Conservation (phyloP, 768 basidiomycete species). For the Paxillus ammoniavirescens region DNA sequence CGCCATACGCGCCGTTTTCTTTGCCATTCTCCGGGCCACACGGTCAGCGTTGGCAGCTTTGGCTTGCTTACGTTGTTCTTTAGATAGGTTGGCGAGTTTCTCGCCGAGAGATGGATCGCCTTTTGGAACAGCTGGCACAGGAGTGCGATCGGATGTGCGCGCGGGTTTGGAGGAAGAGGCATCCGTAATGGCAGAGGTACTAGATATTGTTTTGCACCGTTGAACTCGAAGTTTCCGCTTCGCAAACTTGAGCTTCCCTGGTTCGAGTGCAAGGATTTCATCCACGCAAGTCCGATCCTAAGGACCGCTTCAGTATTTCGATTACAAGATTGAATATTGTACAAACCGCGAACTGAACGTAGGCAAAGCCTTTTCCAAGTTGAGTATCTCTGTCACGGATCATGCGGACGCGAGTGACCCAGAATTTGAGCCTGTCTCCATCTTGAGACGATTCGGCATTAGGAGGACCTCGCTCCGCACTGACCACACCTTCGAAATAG, state of each 20-base stretch:
- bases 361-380: slow-evolving; percentile 93
- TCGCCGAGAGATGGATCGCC: slow-evolving; percentile 83
- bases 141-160: slow-evolving; percentile 1
- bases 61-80: slow-evolving; percentile 80
- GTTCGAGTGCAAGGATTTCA: slow-evolving; percentile 81
- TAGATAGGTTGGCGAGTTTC: slow-evolving; percentile 72
- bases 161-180: slow-evolving; percentile 3
- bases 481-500: slow-evolving; percentile 82
- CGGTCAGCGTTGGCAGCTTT: slow-evolving; percentile 82
- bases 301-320: background rate
- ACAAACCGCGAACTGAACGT: slow-evolving; percentile 78
- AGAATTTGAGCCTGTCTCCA: slow-evolving; percentile 42
- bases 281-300: slow-evolving; percentile 93
- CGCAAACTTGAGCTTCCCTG: slow-evolving; percentile 80
- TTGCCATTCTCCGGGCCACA: slow-evolving; percentile 79
- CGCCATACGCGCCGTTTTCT: slow-evolving; percentile 75
- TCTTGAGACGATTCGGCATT: slow-evolving; percentile 27
- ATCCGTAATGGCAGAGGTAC: slow-evolving; percentile 26
- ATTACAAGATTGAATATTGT: background rate
- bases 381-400: slow-evolving; percentile 89
- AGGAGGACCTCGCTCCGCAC: slow-evolving; percentile 65
- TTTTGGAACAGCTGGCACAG: slow-evolving; percentile 46
- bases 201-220: slow-evolving; percentile 76
- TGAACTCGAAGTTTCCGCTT: slow-evolving; percentile 92
- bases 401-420: slow-evolving; percentile 86